Evolutionary conservation across 2,329 filamentous ascomycete genomes (phyloP), one percentile per base, ranked within the genome.

Genomic region (Fusarium sp.): DNA sequence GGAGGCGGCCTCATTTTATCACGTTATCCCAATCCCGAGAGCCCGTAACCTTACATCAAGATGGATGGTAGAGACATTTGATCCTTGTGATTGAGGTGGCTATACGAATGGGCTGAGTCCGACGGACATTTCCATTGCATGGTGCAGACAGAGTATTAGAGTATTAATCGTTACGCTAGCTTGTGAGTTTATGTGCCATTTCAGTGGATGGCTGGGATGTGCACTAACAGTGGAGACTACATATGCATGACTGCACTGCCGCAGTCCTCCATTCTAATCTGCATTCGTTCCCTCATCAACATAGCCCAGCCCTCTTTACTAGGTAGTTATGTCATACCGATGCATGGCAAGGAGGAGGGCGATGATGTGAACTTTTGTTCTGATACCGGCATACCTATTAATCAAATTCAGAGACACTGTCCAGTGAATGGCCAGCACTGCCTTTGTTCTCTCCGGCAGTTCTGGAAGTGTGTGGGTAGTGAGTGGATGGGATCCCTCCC

Each of bases 61-160:
- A 53, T 65, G 48, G 38, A 41, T 58, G 55, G 15, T 24, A 65
- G 38, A 61, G 44, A 33, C 38, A 28, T 33, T 28, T 4, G 51
- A 24, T 39, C 35, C 28, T 39, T 36, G 30, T 31, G 22, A 22
- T 64, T 20, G 42, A 44, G 44, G 26, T 72, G 70, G 70, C 70
- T 71, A 58, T 73, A 68, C 68, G 54, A 47, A 63, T 58, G 61
- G 70, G 70, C 71, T 68, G 71, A 71, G 70, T 71, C 54, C 61
- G 38, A 55, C 54, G 58, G 71, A 47, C 24, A 60, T 57, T 41
- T 61, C 61, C 57, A 59, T 41, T 59, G 26, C 65, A 61, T 41
- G 55, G 54, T 47, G 33, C 20, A 26, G 41, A 41, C 18, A 18
- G 42, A 50, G 69, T 63, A 71, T 39, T 36, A 7, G n/a, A 35